Percentiles rank a stretch among this genome's conserved stretches.
phyloP scores from a whole-genome alignment of 257 asterid species.

The Solanum chilense region DNA sequence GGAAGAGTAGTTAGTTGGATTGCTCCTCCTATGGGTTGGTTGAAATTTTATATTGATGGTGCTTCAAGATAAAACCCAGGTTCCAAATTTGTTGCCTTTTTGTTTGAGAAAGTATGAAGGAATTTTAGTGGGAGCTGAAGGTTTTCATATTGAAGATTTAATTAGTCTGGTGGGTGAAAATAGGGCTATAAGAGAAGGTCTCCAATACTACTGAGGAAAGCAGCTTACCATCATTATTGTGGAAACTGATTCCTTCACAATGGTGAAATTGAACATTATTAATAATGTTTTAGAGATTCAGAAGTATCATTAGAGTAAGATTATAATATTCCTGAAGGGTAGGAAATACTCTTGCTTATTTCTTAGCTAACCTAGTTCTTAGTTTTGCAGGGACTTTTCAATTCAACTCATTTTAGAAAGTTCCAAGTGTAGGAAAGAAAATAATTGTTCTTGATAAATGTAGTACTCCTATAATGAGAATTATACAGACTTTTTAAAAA shows the following conservation, averaged over 20 bases:
- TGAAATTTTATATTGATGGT: not conserved
- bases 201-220: not conserved
- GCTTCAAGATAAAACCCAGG: not conserved
- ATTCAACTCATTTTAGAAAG: not conserved
- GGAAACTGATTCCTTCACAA: not conserved
- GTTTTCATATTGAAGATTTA: not conserved
- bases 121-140: too few relatives aligned
- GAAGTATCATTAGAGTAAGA: not conserved
- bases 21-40: not conserved
- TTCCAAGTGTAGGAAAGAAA: not conserved
- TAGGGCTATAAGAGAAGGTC: not conserved
- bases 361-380: too few relatives aligned
- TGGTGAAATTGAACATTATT: not conserved
- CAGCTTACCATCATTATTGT: too few relatives aligned
- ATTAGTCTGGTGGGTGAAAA: too few relatives aligned
- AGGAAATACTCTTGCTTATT: not conserved
- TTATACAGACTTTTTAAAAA: too few relatives aligned
- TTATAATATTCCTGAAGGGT: not conserved
- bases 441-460: not conserved
- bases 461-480: not conserved
- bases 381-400: not conserved
- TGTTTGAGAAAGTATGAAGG: not conserved
- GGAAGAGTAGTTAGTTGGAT: not conserved
- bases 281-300: not conserved
- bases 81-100: not conserved